Evolutionary conservation across 2,329 filamentous ascomycete species (phyloP), one percentile per base, ranked within the genome.

Genomic region (Passalora sequoiae): DNA sequence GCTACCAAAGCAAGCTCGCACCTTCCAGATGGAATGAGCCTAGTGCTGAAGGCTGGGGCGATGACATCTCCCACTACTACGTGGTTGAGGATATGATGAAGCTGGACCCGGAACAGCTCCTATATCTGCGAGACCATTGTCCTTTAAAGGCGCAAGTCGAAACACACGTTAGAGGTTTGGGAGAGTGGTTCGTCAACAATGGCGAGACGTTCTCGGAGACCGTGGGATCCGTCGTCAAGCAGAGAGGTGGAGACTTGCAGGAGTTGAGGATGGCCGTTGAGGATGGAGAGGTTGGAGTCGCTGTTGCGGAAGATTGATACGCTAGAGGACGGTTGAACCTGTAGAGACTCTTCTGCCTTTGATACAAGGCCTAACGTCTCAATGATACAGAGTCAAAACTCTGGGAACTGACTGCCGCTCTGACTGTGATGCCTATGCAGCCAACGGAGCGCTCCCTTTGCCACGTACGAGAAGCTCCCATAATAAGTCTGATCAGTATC

Each of bases 201-300:
- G 78, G 78, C 1, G 76, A 81, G 61, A 80, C 78, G 27, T 78
- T 78, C 57, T 71, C 69, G 10, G 74, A 81, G 64, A 81, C 78
- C 21, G 55, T 81, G 35, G 70, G 71, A 40, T 74, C 69, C 65
- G 77, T 82, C 30, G 57, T 81, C 46, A 67, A 65, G 40, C 74
- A 80, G 60, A 60, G 78, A 6, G 76, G 75, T 1, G 69, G 72
- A 33, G 70, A 77, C 50, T 59, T 73, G 5, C 66, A 65, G 24
- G 72, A 71, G 32, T 59, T 96, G 80, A 60, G 80, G 74, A 33
- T 80, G 67, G 49, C 84, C 73, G 43, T 83, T 78, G 60, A 81
- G 77, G 59, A 84, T 72, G 46, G 94, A 69, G 68, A 86, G 78
- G 54, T 86, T 78, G 50, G 95, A 69, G 63, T 95, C 47, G 68